These are phyloP conservation scores for Drosera spatulata DNA, from an alignment of 179 eudicot genomes.

Conservation along the genomic window DNA sequence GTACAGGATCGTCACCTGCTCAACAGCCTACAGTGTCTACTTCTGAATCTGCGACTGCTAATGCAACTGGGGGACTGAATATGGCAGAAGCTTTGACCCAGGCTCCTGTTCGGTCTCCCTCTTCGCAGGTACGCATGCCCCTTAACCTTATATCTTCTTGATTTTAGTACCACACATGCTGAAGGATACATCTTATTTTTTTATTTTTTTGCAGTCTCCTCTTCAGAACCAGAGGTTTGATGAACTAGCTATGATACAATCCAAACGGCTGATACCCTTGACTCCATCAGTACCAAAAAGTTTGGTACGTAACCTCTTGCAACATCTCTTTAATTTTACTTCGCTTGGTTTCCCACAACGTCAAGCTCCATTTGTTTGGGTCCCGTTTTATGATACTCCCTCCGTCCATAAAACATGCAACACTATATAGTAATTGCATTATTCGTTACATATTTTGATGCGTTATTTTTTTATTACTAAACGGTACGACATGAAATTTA, in stretches of 20 bases:
- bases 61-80: conserved; percentile 33
- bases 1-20: conserved; percentile 17
- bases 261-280: conserved; percentile 74
- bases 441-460: too few relatives aligned
- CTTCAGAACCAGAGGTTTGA: conserved; percentile 51
- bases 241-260: conserved; percentile 59
- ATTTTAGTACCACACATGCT: background rate
- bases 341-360: too few relatives aligned
- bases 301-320: conserved; percentile 28
- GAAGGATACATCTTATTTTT: background rate
- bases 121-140: conserved; percentile 38
- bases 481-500: too few relatives aligned
- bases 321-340: background rate
- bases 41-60: conserved; percentile 15
- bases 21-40: conserved; percentile 18
- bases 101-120: conserved; percentile 40
- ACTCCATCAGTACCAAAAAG: conserved; percentile 61
- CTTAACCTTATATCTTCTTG: background rate
- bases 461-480: too few relatives aligned
- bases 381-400: too few relatives aligned
- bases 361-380: too few relatives aligned
- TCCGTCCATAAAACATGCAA: too few relatives aligned
- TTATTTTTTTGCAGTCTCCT: conserved; percentile 25
- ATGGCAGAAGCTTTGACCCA: conserved; percentile 87
- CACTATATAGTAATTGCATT: too few relatives aligned